Base-by-base conservation (phyloP, 768 basidiomycete genomes). In the Phallus indusiatus region DNA sequence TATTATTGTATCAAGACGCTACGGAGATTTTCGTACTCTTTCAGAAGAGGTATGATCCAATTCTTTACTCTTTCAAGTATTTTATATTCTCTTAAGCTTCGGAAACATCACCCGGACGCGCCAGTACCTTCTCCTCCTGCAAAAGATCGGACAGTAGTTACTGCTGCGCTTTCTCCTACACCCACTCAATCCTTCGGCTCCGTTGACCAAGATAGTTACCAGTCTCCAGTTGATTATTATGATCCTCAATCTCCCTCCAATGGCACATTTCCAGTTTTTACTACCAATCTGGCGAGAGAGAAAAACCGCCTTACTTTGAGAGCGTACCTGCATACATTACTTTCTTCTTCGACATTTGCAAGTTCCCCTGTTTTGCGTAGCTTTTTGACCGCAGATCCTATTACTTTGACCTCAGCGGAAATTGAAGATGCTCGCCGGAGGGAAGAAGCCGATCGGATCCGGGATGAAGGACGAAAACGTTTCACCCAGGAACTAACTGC, bases 281-380 rank as follows among this genome's bases (percentile, higher is more conserved):
- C 68, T 2, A 67, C 69, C 3, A 82, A 83, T 35, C 77, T 95
- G 20, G 77, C 91, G 1, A 78, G 96, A 22, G 96, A 99, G 70
- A 95, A 94, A 79, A 99, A 99, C 66, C 78, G 96, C 14, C 76
- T 99, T 4, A 98, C 96, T 0, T 81, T 99, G 17, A 84, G 96
- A 18, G 85, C 93, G 0, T 98, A 97, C 72, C 79, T 99, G n/a
- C 88, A 90, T 63, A 71, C 82, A 0, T 75, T 99, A 28, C 76
- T 98, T 56, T 71, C 81, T 21, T 83, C 83, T 1, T 81, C 84
- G 0, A 75, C 77, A 20, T 78, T 96, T n/a, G 85, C 88, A 4
- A 86, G 88, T 48, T 92, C 91, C 0, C 88, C 91, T 4, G 88
- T 97, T 11, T 77, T 97, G 37, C 79, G 80, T 54, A 89, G 88